Conservation (phyloP, 1,284 basidiomycete species). For the Peniophora sp. region DNA sequence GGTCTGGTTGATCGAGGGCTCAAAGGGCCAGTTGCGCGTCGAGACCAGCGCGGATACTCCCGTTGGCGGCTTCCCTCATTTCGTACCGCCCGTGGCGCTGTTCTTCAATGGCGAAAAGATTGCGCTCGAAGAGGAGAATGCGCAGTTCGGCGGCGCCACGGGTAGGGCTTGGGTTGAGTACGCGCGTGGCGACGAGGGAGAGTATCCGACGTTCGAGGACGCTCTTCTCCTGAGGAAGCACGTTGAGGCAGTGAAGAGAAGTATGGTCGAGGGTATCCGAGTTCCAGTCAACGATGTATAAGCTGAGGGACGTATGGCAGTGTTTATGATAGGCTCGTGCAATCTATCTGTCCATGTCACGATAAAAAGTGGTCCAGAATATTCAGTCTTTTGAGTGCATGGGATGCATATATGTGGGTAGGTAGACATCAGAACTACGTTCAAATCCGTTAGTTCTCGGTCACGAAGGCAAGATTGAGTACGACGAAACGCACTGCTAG, state of each 20-base stretch:
- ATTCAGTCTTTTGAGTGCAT: no score
- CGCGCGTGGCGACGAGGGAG: neutral
- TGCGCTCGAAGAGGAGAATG: conserved; percentile 2
- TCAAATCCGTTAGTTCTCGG: no score
- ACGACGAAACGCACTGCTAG: no score
- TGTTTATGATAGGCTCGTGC: no score
- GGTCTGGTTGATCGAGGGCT: conserved; percentile 10
- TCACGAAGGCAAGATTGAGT: no score
- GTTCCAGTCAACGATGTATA: neutral
- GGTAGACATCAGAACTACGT: no score
- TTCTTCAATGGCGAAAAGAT: conserved; percentile 12
- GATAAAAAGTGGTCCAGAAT: no score
- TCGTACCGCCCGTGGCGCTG: conserved; percentile 2
- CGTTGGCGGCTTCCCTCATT: neutral
- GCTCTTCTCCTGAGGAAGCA: conserved; percentile 20
- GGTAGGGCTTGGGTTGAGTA: conserved; percentile 4
- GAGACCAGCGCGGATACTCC: conserved; percentile 3
- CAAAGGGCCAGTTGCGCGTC: conserved; percentile 10
- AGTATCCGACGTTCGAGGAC: conserved; percentile 25
- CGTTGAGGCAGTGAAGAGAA: conserved; percentile 23
- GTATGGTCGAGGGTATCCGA: conserved; percentile 18
- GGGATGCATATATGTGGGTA: no score
- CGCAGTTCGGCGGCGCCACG: neutral
- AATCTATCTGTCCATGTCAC: no score
- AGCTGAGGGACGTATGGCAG: no score